phyloP scores from a whole-genome alignment of 768 basidiomycete genomes.

The Podaxis carcinomalis region DNA sequence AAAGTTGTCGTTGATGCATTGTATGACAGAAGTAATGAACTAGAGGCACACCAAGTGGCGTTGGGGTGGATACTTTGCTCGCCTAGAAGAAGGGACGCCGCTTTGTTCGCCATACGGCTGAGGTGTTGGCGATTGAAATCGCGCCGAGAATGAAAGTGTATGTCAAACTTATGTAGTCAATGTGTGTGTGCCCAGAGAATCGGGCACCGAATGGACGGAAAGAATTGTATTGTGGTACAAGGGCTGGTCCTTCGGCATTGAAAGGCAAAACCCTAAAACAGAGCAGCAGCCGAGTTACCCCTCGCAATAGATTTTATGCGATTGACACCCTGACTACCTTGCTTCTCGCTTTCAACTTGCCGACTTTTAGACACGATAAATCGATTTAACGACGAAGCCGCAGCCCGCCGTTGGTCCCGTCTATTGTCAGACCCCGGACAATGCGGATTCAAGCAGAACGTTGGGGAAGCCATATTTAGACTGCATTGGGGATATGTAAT shows the following conservation, averaged over 20 bases:
- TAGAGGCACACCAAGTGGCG: background rate
- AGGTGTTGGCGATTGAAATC: background rate
- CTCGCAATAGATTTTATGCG: slow-evolving; percentile 2
- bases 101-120: no score
- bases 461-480: background rate
- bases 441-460: background rate
- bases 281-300: background rate
- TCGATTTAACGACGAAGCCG: background rate
- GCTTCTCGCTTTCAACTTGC: background rate
- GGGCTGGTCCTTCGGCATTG: background rate
- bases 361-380: background rate
- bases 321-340: background rate
- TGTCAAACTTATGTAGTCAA: background rate
- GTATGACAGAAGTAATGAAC: background rate
- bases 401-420: background rate
- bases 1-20: background rate
- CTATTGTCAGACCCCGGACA: background rate
- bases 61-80: background rate
- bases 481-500: background rate
- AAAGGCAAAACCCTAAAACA: background rate
- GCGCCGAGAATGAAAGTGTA: background rate
- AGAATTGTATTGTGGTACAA: background rate
- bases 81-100: no score
- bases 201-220: background rate
- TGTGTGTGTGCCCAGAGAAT: background rate